Conservation (phyloP, 2,329 filamentous ascomycete species). For the Fusarium udum region DNA sequence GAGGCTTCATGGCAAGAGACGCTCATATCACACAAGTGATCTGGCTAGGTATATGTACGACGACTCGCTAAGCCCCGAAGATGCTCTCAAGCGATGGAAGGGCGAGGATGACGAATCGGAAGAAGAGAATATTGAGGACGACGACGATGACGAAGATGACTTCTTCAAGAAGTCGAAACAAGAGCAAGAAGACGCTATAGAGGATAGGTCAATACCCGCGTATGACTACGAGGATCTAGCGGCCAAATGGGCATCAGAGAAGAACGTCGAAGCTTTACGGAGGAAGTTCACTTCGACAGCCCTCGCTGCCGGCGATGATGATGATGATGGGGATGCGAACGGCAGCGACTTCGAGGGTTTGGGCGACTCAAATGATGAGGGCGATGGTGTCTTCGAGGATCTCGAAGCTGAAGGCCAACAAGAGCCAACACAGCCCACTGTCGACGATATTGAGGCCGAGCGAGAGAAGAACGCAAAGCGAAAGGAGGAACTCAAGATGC, state of each 20-base stretch:
- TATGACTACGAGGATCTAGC: constrained; percentile 85
- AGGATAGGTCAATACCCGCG: constrained; percentile 81
- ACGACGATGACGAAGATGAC: constrained; percentile 66
- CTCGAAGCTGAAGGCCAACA: constrained; percentile 76
- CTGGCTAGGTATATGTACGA: constrained; percentile 92
- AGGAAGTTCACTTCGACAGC: constrained; percentile 78
- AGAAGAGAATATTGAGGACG: constrained; percentile 68
- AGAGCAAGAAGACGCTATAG: constrained; percentile 75
- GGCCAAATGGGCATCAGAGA: constrained; percentile 83
- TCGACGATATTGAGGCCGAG: constrained; percentile 79
- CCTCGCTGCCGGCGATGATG: constrained; percentile 51
- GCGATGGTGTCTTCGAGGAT: constrained; percentile 67
- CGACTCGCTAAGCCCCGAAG: constrained; percentile 74
- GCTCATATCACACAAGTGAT: constrained; percentile 81
- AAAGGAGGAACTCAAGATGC: constrained; percentile 92
- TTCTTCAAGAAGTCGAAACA: constrained; percentile 73
- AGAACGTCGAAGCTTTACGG: constrained; percentile 79
- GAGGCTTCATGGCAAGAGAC: constrained; percentile 73
- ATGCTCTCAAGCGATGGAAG: constrained; percentile 83
- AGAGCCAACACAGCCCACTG: constrained; percentile 51
- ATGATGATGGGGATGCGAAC: constrained; percentile 51
- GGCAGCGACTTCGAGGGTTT: constrained; percentile 65
- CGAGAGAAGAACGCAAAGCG: constrained; percentile 88
- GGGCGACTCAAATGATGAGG: constrained; percentile 61
- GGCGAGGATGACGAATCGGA: constrained; percentile 68